Evolutionary conservation across 495 filamentous ascomycete genomes (phyloP), one percentile per base, ranked within the genome.

Genomic region (Rhypophila decipiens): DNA sequence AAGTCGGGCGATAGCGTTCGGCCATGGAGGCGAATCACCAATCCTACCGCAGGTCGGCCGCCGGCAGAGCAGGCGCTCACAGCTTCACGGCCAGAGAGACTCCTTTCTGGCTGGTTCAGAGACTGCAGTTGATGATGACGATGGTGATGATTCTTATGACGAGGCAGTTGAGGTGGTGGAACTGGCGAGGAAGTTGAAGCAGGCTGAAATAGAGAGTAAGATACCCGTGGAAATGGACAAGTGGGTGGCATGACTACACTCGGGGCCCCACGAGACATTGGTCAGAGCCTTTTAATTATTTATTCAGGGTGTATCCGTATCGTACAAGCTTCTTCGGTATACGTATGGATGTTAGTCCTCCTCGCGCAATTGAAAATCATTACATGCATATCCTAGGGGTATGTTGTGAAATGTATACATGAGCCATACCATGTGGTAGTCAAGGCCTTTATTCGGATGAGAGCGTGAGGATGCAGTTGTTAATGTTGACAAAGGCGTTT

Each of bases 101-200:
- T 53, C 51, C 12, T 39, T 27, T 39, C 8, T 31, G 10, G 22
- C 24, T 5, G 35, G 5, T 18, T 19, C 10, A 33, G 19, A 35
- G n/a, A 13, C 20, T 11, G 18, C 20, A 10, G 47, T 45, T n/a
- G 35, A 44, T 17, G 24, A 29, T 4, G 42, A 44, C 12, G 48
- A 51, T 2, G 50, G 47, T 15, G 52, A 58, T 17, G 47, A 55
- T 20, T 51, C 41, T 36, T 55, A 47, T 39, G 52, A 59, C 29
- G 55, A 50, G n/a, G 53, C 49, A 12, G 44, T 61, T 5, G 55
- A 58, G 44, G 52, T 56, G 17, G 57, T 47, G 3, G 57, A 50
- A 2, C 36, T 61, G 34, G 47, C 52, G 0, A 24, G 29, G 33
- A 49, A 51, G 5, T 5, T 60, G 11, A 52, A 47, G 39, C 45